Evolutionary conservation across 108 stramenopile genomes (phyloP), one percentile per base, ranked within the genome.

Genomic region (Fistulifera pelliculosa): DNA sequence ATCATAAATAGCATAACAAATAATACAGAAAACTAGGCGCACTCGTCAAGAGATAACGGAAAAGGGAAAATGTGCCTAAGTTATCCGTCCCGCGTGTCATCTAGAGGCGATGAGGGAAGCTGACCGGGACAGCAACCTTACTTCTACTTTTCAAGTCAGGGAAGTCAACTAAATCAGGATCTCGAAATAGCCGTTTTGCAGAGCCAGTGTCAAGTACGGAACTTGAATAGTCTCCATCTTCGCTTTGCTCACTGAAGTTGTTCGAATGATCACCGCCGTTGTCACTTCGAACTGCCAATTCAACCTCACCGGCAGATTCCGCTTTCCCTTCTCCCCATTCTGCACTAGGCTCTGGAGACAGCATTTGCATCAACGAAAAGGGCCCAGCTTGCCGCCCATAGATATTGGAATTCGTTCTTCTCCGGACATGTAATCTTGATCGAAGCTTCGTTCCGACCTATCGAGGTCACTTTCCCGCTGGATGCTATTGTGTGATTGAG

Each of bases 131-230:
- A 3, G 79, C 79, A 40, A 80, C 71, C 43, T 76, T 80, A 48
- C 63, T 68, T 4, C 27, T 66, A 1, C 71, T 70, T 41, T 58
- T 59, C 28, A 80, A 62, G 42, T 52, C 17, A 1, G 79, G n/a
- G 54, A 80, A 27, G 16, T 75, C 74, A 13, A 80, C 79, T 60
- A 75, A 23, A 62, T 80, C 74, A 18, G 75, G 79, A 63, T 80
- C 62, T 18, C 72, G 64, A 40, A 63, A 49, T 7, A 79, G 49
- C 26, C 77, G 61, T n/a, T 58, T 14, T 1, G 70, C 26, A 27
- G 25, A 51, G 6, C 23, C n/a, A 2, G 17, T 3, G 50, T 23
- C 50, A 5, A 3, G n/a, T 24, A n/a, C 5, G 21, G 21, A 51
- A 27, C 19, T 5, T 22, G n/a, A 6, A 5, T 27, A 51, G n/a